Evolutionary conservation across 352 stramenopile genomes (phyloP).

Genomic region (Pythium folliculosum): DNA sequence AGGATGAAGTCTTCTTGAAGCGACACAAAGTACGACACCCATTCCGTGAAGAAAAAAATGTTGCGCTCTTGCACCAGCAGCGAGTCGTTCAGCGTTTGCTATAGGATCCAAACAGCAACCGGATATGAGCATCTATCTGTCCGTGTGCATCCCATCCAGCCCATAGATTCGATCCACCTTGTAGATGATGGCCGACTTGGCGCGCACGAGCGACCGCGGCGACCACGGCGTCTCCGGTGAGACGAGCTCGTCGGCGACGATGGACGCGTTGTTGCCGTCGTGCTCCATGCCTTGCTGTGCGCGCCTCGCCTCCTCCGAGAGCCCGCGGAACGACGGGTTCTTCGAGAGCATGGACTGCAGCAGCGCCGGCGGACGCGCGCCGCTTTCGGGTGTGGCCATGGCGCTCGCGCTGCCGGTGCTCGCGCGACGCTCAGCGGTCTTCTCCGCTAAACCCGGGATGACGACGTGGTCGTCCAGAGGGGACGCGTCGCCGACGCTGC

Average conservation of each 20-base stretch:
- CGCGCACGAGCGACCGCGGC: constrained; percentile 78
- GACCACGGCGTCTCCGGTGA: constrained; percentile 71
- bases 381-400: background rate
- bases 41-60: constrained; percentile 85
- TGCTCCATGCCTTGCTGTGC: constrained; percentile 42
- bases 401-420: constrained; percentile 2
- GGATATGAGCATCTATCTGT: no score
- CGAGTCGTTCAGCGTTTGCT: constrained; percentile 89
- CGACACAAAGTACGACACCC: constrained; percentile 81
- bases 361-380: constrained; percentile 4
- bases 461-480: background rate
- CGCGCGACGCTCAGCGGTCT: constrained; percentile 3
- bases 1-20: constrained; percentile 80
- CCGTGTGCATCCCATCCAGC: background rate
- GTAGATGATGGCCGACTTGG: constrained; percentile 87
- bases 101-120: no score
- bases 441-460: constrained; percentile 12
- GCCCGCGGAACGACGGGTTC: constrained; percentile 1
- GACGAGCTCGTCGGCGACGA: constrained; percentile 54
- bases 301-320: constrained; percentile 11
- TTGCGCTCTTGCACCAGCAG: constrained; percentile 77
- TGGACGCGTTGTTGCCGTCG: constrained; percentile 82
- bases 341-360: constrained; percentile 24
- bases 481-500: background rate
- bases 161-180: constrained; percentile 42